These are phyloP conservation scores for Lepidopterella palustris DNA, from an alignment of 495 filamentous ascomycete genomes.

Conservation along the genomic window DNA sequence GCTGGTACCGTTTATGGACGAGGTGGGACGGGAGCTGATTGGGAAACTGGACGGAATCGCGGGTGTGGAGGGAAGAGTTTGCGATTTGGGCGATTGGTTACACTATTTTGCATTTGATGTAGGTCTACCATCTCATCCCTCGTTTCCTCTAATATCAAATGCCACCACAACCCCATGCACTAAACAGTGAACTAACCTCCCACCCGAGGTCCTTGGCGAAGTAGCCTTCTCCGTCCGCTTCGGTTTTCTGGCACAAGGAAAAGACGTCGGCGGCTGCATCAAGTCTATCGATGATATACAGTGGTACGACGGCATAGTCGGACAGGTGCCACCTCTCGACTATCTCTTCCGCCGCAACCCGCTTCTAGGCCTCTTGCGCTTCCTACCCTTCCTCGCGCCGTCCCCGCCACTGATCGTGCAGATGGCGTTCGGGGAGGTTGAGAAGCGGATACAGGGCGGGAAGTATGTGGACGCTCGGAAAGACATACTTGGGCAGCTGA, in stretches of 20 bases:
- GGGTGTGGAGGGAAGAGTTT: constrained; percentile 19
- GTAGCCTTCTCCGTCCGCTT: neutral
- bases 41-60: constrained; percentile 9
- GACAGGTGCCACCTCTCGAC: neutral
- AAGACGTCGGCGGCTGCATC: neutral
- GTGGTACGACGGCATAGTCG: neutral
- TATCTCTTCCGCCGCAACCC: neutral
- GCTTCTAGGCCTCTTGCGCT: too few species aligned
- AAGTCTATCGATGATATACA: neutral
- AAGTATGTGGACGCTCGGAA: too few species aligned
- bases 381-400: too few species aligned
- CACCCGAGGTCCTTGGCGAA: neutral
- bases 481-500: too few species aligned
- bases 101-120: constrained; percentile 52
- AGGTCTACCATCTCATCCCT: constrained; percentile 10
- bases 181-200: too few species aligned
- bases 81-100: constrained; percentile 48
- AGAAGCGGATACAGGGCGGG: too few species aligned
- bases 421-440: too few species aligned
- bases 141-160: neutral
- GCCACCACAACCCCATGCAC: neutral
- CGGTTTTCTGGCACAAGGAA: neutral
- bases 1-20: neutral
- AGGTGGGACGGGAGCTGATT: neutral
- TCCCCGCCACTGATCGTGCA: too few species aligned